These are phyloP conservation scores for Pharus latifolius DNA, from an alignment of 176 grass and related monocot species.

Conservation along the genomic window DNA sequence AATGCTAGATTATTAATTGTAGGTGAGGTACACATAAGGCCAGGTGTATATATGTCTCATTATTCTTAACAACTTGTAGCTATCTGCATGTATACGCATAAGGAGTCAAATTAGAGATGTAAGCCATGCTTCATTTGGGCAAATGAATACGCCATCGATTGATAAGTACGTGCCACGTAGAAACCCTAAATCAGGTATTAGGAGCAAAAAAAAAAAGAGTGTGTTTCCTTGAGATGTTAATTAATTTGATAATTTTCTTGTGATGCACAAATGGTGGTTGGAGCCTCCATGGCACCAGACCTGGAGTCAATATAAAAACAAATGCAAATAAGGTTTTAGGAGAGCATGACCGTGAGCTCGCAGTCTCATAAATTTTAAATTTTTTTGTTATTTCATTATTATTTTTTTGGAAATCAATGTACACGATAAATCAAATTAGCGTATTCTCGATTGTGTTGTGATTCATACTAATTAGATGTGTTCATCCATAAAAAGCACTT, in stretches of 20 bases:
- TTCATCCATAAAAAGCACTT: too few species aligned
- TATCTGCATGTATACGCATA: background rate
- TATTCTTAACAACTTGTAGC: constrained; percentile 18
- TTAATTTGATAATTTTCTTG: too few species aligned
- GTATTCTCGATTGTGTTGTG: too few species aligned
- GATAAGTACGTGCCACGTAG: constrained; percentile 5
- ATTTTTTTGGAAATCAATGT: too few species aligned
- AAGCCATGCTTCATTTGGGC: constrained; percentile 12
- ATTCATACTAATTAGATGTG: too few species aligned
- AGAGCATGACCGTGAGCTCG: too few species aligned
- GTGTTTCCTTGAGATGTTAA: background rate
- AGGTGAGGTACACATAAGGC: background rate
- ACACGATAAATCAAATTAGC: too few species aligned
- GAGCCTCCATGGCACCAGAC: constrained; percentile 29
- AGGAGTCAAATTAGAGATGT: constrained; percentile 38
- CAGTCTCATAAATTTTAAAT: too few species aligned
- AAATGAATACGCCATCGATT: constrained; percentile 3
- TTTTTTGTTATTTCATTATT: too few species aligned
- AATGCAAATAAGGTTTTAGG: too few species aligned
- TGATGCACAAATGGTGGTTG: background rate
- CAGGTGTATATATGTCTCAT: constrained; percentile 5
- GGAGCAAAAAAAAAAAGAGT: background rate
- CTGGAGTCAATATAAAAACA: constrained; percentile 15
- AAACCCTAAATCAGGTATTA: background rate
- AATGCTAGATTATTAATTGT: background rate